phyloP scores from a whole-genome alignment of 176 grass and related monocot genomes.

The Rhynchospora tenuis region DNA sequence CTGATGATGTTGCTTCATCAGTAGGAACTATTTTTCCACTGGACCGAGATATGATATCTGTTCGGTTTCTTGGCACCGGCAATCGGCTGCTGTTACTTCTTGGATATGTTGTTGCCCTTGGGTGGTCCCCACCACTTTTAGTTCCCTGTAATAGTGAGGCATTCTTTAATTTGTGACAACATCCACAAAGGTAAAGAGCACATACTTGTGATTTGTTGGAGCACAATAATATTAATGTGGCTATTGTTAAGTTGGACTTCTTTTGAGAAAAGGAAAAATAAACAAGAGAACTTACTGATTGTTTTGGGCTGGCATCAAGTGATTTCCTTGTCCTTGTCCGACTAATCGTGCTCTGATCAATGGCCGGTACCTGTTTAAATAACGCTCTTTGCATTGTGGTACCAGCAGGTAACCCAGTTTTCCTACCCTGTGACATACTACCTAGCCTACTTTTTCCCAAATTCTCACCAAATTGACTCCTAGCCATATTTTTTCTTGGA shows the following conservation, averaged over 20 bases:
- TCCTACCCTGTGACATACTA: neutral
- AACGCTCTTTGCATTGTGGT: neutral
- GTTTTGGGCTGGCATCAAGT: constrained; percentile 13
- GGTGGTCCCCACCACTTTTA: neutral
- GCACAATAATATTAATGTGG: neutral
- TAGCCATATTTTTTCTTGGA: constrained; percentile 15
- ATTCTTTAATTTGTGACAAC: neutral
- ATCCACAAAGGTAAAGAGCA: neutral
- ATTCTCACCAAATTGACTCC: constrained; percentile 17
- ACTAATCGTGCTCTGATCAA: constrained; percentile 8
- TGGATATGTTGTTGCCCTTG: constrained; percentile 1
- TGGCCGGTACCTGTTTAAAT: neutral
- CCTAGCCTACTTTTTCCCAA: constrained; percentile 18
- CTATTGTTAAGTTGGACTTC: neutral
- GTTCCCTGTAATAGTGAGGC: constrained; percentile 10
- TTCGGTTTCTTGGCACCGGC: neutral
- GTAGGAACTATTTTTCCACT: constrained; percentile 20
- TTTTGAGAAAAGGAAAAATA: neutral
- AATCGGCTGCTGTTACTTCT: constrained; percentile 7
- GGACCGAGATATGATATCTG: neutral
- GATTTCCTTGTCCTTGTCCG: neutral
- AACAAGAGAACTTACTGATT: neutral
- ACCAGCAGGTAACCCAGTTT: neutral
- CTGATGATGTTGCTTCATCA: constrained; percentile 10
- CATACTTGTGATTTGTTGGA: neutral